A percentile compares a stretch with the other conserved stretches of the same genome.
phyloP scores from a whole-genome alignment of 805 yeast genomes.

The Candida coquimbonensis region DNA sequence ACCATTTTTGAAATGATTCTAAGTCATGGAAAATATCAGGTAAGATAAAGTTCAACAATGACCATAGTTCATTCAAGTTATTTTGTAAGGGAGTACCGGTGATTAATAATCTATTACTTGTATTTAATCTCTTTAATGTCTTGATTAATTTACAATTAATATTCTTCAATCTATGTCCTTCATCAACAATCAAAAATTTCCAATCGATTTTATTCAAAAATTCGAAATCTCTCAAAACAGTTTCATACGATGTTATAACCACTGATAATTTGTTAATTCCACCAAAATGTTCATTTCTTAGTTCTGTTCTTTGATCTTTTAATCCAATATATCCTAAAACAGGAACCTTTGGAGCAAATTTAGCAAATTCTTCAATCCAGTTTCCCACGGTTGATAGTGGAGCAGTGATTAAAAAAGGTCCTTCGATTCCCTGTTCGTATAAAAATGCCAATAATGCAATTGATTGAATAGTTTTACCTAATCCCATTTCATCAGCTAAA shows the following conservation, averaged over 20 bases:
- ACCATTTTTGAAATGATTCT: conserved; percentile 89
- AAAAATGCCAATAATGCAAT: conserved; percentile 72
- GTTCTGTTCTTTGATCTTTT: conserved; percentile 44
- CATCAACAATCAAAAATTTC: conserved; percentile 88
- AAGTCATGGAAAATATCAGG: conserved; percentile 93
- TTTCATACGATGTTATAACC: conserved; percentile 77
- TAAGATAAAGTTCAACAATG: conserved; percentile 78
- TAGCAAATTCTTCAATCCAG: conserved; percentile 69
- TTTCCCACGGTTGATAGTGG: conserved; percentile 82
- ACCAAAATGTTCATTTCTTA: conserved; percentile 28
- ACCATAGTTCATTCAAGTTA: conserved; percentile 86
- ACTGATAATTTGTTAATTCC: conserved; percentile 35
- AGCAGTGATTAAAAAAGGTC: conserved; percentile 73
- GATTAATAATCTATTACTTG: conserved; percentile 66
- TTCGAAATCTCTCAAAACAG: conserved; percentile 60
- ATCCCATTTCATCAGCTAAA: conserved; percentile 95
- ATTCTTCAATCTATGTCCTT: conserved; percentile 90
- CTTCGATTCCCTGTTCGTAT: conserved; percentile 68
- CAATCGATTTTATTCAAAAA: conserved; percentile 50
- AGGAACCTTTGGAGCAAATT: conserved; percentile 66
- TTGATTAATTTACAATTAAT: conserved; percentile 68
- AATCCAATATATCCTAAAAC: conserved; percentile 60
- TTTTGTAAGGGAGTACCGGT: conserved; percentile 98
- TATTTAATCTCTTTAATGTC: conserved; percentile 58
- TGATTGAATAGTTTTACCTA: conserved; percentile 90